Conservation (phyloP, 257 asterid genomes). For the Gardenia jasminoides region DNA sequence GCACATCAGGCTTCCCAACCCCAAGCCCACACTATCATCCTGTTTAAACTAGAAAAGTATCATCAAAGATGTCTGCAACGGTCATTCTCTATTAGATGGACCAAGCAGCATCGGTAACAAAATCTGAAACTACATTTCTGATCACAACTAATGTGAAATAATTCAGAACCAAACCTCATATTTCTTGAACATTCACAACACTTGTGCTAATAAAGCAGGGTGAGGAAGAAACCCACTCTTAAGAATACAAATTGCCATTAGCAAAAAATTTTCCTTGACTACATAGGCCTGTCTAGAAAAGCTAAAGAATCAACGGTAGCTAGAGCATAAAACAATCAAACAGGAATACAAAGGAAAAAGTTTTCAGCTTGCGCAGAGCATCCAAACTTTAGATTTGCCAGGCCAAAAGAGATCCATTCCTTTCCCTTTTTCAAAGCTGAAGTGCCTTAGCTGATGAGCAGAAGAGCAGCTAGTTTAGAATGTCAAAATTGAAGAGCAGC, state of each 20-base stretch:
- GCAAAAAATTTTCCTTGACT: background rate
- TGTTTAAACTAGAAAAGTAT: background rate
- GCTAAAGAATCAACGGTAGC: background rate
- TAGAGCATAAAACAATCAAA: background rate
- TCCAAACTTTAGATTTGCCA: background rate
- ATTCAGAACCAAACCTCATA: background rate
- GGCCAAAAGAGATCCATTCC: background rate
- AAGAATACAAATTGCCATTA: background rate
- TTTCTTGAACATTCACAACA: background rate
- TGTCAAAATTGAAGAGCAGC: too few relatives aligned
- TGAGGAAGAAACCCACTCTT: background rate
- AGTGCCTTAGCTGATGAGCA: background rate
- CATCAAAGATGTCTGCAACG: background rate
- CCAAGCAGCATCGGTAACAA: background rate
- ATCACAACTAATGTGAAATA: background rate
- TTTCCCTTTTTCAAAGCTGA: background rate
- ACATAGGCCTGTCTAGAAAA: background rate
- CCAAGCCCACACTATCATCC: background rate
- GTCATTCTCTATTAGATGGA: background rate
- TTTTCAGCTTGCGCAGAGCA: background rate
- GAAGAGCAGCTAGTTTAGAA: background rate
- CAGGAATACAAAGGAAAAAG: background rate
- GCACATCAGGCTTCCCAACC: background rate
- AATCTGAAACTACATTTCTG: background rate
- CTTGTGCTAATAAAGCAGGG: background rate